Base-by-base conservation (phyloP, 2,329 filamentous ascomycete genomes). In the Colletotrichum salicis region DNA sequence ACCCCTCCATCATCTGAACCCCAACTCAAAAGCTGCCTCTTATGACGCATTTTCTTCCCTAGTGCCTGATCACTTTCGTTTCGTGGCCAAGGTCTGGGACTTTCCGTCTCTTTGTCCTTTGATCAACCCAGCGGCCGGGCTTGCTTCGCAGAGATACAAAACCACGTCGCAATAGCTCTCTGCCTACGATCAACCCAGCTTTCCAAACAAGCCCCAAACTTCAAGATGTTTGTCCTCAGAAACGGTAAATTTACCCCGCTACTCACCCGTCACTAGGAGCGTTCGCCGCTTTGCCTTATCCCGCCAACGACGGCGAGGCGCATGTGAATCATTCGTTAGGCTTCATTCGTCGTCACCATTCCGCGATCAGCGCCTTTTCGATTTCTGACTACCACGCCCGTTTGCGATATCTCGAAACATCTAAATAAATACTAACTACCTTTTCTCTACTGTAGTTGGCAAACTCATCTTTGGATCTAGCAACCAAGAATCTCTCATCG, bases 401-500 rank as follows among this genome's bases (percentile, higher is more conserved):
- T 65, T 33, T 51, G 41, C 56, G 41, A 13, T 45, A 45, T 60
- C 33, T n/a, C 6, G 24, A 22, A 33, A 10, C 15, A 11, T 27
- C 57, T 29, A 6, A 41, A 15, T 13, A 10, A 5, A 22, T 45
- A 45, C 73, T 74, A 37, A 76, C 56, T 33, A 57, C 59, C 27
- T 63, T 35, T 59, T 45, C 37, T 22, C 31, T 65, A 37, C 67
- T 13, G 15, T 79, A 97, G 94, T 97, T 76, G 93, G 94, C 84
- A 98, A 97, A 84, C 92, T 96, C 79, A 91, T 98, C 80, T 98
- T 98, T 81, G 95, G 97, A 80, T 90, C 88, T 73, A 90, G 90
- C 78, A 94, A 91, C 80, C 96, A 98, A 82, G 95, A 98, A 85
- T 93, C 94, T 59, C 91, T 99, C 80, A 94, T 97, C 83, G 95